Conservation (phyloP, 2,329 filamentous ascomycete species). For the Malbranchea zuffiana region DNA sequence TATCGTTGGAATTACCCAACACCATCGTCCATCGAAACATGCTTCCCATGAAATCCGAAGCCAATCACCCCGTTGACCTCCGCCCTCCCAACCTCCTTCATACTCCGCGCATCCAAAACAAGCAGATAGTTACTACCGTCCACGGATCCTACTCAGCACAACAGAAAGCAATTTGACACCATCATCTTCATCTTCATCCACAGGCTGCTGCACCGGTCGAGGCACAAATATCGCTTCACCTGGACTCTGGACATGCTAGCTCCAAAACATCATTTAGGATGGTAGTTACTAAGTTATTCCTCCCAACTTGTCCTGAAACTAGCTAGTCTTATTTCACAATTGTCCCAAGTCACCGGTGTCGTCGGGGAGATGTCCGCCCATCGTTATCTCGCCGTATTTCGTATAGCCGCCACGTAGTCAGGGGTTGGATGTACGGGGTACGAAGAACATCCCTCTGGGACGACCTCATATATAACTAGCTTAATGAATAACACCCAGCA, state of each 20-base stretch:
- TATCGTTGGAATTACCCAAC: too few species aligned
- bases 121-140: slow-evolving; percentile 45
- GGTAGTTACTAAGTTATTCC: too few species aligned
- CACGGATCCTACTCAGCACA: slow-evolving; percentile 41
- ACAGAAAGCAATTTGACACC: slow-evolving; percentile 44
- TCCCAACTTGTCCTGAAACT: too few species aligned
- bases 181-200: slow-evolving; percentile 38
- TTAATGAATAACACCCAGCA: too few species aligned
- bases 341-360: too few species aligned
- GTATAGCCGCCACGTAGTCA: too few species aligned
- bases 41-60: slow-evolving; percentile 45
- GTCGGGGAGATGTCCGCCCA: too few species aligned
- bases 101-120: slow-evolving; percentile 39
- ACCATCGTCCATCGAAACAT: slow-evolving; percentile 20
- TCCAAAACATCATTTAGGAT: slow-evolving; percentile 36
- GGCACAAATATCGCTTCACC: slow-evolving; percentile 46
- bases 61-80: slow-evolving; percentile 39
- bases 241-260: slow-evolving; percentile 40
- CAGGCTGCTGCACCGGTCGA: slow-evolving; percentile 19
- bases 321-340: too few species aligned
- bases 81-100: slow-evolving; percentile 43
- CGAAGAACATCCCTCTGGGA: too few species aligned
- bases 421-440: too few species aligned
- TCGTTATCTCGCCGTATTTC: too few species aligned
- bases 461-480: too few species aligned